phyloP scores from a whole-genome alignment of 2,329 filamentous ascomycete genomes.

The Pyrenophora teres region DNA sequence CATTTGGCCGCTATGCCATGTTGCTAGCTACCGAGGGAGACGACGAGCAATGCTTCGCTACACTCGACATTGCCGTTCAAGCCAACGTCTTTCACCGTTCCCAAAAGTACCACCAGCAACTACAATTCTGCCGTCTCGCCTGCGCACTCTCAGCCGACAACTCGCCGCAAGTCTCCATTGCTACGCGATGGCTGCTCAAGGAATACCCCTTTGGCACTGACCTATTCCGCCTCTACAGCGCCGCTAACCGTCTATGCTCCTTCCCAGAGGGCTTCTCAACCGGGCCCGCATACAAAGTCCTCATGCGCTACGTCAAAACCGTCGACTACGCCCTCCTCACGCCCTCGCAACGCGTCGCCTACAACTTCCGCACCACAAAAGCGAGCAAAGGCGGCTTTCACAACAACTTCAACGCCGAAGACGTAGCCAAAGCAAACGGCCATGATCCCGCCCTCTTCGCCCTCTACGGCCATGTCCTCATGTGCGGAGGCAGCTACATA shows the following conservation, averaged over 20 bases:
- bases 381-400: constrained; percentile 48
- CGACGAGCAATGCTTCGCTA: constrained; percentile 74
- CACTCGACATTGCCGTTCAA: constrained; percentile 76
- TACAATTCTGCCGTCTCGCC: constrained; percentile 78
- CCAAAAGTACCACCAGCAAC: constrained; percentile 68
- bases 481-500: constrained; percentile 79
- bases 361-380: constrained; percentile 44
- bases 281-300: constrained; percentile 84
- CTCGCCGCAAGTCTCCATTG: constrained; percentile 72
- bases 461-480: constrained; percentile 88
- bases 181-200: constrained; percentile 82
- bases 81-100: constrained; percentile 82
- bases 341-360: constrained; percentile 54
- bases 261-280: constrained; percentile 76
- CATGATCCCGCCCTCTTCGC: constrained; percentile 79
- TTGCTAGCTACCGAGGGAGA: constrained; percentile 71
- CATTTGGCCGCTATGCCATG: constrained; percentile 87
- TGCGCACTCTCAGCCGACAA: constrained; percentile 84
- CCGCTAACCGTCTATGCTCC: constrained; percentile 76
- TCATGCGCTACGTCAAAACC: constrained; percentile 87
- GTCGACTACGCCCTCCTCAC: constrained; percentile 73
- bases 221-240: constrained; percentile 80
- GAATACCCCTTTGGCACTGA: constrained; percentile 80
- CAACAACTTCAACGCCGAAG: constrained; percentile 45
- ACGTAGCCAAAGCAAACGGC: constrained; percentile 47